Evolutionary conservation across 2,329 filamentous ascomycete genomes (phyloP).

Genomic region (Pseudogymnoascus sp.): DNA sequence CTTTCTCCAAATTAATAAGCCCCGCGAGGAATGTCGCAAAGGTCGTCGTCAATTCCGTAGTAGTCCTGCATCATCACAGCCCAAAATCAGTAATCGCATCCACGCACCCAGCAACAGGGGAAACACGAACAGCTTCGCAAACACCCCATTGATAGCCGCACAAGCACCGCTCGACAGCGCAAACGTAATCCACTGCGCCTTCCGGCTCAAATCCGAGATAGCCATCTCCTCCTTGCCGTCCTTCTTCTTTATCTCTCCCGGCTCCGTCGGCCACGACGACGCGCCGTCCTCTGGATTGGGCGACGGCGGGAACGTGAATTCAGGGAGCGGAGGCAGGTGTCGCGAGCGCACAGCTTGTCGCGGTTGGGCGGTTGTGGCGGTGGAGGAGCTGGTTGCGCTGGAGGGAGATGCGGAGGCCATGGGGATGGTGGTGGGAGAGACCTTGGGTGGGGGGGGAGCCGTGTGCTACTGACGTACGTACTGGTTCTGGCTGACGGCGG

Average conservation of each 20-base stretch:
- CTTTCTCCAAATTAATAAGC: constrained; percentile 35
- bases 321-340: background rate
- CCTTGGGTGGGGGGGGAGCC: background rate
- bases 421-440: constrained; percentile 47
- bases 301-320: constrained; percentile 4
- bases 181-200: constrained; percentile 54
- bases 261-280: background rate
- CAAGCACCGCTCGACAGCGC: constrained; percentile 68
- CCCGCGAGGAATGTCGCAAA: constrained; percentile 40
- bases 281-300: background rate
- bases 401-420: constrained; percentile 77
- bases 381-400: constrained; percentile 98
- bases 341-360: constrained; percentile 74
- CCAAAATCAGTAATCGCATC: background rate
- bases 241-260: background rate
- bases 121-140: constrained; percentile 65
- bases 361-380: constrained; percentile 86
- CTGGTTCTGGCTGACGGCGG: background rate
- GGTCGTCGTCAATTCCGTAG: constrained; percentile 45
- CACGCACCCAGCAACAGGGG: background rate
- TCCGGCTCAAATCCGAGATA: constrained; percentile 27
- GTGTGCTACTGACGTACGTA: background rate
- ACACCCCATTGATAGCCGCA: constrained; percentile 73
- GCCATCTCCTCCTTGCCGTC: constrained; percentile 20
- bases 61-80: constrained; percentile 34